These are phyloP conservation scores for Cochlearia excelsa DNA, from an alignment of 345 rosid species.

Conservation along the genomic window DNA sequence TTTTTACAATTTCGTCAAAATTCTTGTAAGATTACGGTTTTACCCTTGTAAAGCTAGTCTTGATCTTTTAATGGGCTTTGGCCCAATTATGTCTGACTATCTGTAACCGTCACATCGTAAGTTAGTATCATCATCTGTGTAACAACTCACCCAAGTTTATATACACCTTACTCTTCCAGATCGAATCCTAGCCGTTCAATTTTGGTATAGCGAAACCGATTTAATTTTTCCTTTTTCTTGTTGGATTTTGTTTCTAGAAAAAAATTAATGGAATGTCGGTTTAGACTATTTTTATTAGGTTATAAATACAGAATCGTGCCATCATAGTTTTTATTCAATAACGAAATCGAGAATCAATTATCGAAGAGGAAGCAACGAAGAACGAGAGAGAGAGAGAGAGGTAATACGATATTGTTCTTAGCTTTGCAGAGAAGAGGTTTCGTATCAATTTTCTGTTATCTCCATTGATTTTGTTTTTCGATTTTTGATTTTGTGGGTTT, in stretches of 20 bases:
- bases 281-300: neutral
- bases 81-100: neutral
- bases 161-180: neutral
- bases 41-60: neutral
- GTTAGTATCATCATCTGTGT: neutral
- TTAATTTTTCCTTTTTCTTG: no score
- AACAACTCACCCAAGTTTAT: neutral
- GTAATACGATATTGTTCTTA: no score
- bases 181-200: constrained; percentile 11
- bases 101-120: neutral
- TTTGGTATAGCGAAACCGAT: no score
- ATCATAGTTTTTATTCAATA: no score
- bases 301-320: no score
- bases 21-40: neutral
- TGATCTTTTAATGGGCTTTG: neutral
- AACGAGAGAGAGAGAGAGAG: no score
- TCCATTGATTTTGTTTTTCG: no score
- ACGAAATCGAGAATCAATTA: no score
- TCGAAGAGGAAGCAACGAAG: no score
- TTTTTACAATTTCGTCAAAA: neutral
- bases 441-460: no score
- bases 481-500: neutral
- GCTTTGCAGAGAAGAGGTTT: no score
- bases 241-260: no score
- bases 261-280: neutral